Evolutionary conservation across 352 stramenopile species (phyloP).

Genomic region (Pythium angustatum): DNA sequence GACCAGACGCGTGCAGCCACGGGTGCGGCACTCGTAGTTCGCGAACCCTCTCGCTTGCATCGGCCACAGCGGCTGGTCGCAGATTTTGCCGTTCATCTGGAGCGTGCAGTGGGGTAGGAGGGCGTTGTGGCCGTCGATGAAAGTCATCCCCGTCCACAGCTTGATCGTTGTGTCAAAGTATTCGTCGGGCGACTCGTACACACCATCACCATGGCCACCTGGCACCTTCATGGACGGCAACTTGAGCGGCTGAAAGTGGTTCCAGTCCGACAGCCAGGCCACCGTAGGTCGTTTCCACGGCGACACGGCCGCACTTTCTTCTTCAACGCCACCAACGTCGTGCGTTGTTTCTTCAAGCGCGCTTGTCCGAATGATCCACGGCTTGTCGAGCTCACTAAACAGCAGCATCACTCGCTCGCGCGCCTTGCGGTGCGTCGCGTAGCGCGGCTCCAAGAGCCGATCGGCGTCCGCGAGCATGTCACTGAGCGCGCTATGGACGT

Average conservation of each 20-base stretch:
- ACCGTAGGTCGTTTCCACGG: conserved; percentile 73
- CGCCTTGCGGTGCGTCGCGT: conserved; percentile 53
- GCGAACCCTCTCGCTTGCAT: conserved; percentile 29
- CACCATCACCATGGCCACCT: conserved; percentile 40
- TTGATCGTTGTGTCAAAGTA: conserved; percentile 78
- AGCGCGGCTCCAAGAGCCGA: conserved; percentile 37
- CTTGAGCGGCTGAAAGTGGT: conserved; percentile 68
- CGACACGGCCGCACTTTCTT: conserved; percentile 3
- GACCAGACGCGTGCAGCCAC: conserved; percentile 46
- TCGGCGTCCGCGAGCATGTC: conserved; percentile 65
- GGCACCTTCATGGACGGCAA: conserved; percentile 73
- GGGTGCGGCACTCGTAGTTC: conserved; percentile 48
- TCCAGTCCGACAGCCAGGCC: conserved; percentile 67
- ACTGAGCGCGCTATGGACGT: conserved; percentile 55
- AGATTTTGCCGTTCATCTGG: conserved; percentile 52
- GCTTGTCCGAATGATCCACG: conserved; percentile 61
- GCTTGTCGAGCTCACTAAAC: conserved; percentile 70
- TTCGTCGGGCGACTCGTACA: conserved; percentile 75
- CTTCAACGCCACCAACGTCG: neutral
- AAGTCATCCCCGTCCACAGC: conserved; percentile 88
- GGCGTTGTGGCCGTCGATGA: conserved; percentile 83
- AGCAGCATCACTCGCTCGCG: conserved; percentile 42
- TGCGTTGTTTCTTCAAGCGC: neutral
- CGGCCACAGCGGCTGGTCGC: conserved; percentile 69
- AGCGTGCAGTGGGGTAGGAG: conserved; percentile 74